phyloP scores from a whole-genome alignment of 345 rosid genomes.

The Hypericum perforatum region DNA sequence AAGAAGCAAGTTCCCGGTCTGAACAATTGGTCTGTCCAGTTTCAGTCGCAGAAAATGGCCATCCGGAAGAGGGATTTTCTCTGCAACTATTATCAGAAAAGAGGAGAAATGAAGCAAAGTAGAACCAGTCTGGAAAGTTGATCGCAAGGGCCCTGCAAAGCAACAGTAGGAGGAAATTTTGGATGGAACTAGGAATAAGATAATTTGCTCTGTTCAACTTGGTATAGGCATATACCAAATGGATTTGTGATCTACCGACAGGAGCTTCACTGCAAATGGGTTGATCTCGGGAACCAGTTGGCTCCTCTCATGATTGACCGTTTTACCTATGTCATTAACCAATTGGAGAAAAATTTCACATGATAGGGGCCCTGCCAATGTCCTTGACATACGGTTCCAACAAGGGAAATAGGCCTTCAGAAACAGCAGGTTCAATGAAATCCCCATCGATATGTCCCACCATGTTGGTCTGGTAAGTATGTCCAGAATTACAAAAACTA shows the following conservation, averaged over 20 bases:
- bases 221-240: conserved; percentile 38
- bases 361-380: conserved; percentile 43
- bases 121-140: conserved; percentile 75
- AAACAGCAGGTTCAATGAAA: conserved; percentile 52
- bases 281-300: conserved; percentile 14
- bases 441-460: conserved; percentile 58
- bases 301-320: conserved; percentile 12
- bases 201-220: not conserved
- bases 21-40: conserved; percentile 16
- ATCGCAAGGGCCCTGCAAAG: conserved; percentile 67
- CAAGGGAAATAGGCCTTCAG: conserved; percentile 56
- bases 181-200: not conserved
- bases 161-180: conserved; percentile 7
- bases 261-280: conserved; percentile 17
- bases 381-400: conserved; percentile 30
- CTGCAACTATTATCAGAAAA: conserved; percentile 29
- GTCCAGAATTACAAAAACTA: conserved; percentile 43
- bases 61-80: conserved; percentile 14
- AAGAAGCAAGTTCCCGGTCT: conserved; percentile 17
- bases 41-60: conserved; percentile 10
- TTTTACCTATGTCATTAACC: conserved; percentile 28
- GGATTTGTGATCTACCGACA: conserved; percentile 42
- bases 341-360: conserved; percentile 27
- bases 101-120: conserved; percentile 51
- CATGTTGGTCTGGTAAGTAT: conserved; percentile 46